Evolutionary conservation across 208 protist species (phyloP), one percentile per base, ranked within the genome.

Genomic region (Leishmania major): DNA sequence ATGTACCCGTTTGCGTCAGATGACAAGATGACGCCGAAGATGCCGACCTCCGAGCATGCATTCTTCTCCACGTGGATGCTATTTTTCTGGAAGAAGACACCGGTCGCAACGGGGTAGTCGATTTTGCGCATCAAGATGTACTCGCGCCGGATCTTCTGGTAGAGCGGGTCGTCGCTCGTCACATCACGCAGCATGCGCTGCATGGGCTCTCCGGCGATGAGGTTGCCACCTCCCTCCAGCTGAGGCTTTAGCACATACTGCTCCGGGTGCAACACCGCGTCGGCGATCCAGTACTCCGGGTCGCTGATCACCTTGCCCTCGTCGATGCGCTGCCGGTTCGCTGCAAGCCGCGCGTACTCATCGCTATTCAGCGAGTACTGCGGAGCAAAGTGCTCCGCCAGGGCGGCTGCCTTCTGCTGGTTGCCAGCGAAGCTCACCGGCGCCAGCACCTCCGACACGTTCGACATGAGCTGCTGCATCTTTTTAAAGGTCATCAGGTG

Each of bases 401-500:
- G 47, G 43, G 69, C 37, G 7, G 77, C 51, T 13, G 94, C 92
- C 45, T 94, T 90, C 19, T 69, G 77, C n/a, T 64, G 67, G 66
- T 97, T 87, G 1, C 84, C 89, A 75, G 37, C 72, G 80, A 96
- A 95, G 59, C 91, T 85, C 66, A 95, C 78, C 17, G 92, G 91
- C 13, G 78, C 76, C 60, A 97, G 89, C 83, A 97, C 91, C 51
- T 82, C 83, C 22, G 88, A 84, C 66, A 89, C 70, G 25, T 98
- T 87, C 67, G 87, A 89, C 75, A 99, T 89, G 6, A 98, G 84
- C 90, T 99, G 97, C 88, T 99, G 98, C 40, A 99, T 81, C 81
- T 99, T 99, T 83, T 99, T 99, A 67, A 98, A 97, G 22, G 97
- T 98, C 70, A 98, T 89, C 13, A 99, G 90, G 78, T 99, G 98